Evolutionary conservation across 2,329 filamentous ascomycete species (phyloP), one percentile per base, ranked within the genome.

Genomic region (Herpotrichia juniperi): DNA sequence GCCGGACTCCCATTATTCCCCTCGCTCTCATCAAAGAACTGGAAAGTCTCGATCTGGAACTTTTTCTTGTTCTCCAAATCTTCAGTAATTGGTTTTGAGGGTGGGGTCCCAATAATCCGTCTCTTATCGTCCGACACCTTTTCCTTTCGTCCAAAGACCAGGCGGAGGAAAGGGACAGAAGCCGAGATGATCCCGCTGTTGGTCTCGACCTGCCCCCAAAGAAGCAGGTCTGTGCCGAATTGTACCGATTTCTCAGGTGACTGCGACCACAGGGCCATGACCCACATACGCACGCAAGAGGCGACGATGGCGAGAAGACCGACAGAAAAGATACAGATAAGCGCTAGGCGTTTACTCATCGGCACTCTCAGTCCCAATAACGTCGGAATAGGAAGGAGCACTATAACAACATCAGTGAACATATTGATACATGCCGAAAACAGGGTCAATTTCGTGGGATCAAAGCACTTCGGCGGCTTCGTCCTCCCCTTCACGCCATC

Each of bases 201-300:
- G 7, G 78, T 74, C 56, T 81, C 78, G 22, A 80, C 72, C 53
- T 76, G 74, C 53, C 75, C 76, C 78, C 77, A 80, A n/a, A 80
- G 57, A 3, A 74, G 60, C 2, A 74, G 54, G 22, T 70, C 67
- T 1, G 62, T 44, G 17, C 71, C 71, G 70, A 77, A 62, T 40
- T 60, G 26, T 59, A 77, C 52, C 73, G 58, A 21, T 69, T 74
- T 68, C 73, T 74, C 42, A 68, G 73, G 54, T 48, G 63, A 59
- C 64, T 73, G 31, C 1, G 67, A 57, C 71, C 71, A 74, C 3
- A 73, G 56, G 24, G 62, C 60, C 64, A 73, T 68, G 16, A 71
- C 69, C 64, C 66, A 72, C 62, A 73, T 67, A 28, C 71, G 67
- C 19, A 73, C 64, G 16, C 70, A 69, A 4, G 64, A 69, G 2